Conservation (phyloP, 1,284 basidiomycete species). For the Anthracocystis panici-leucophaei region DNA sequence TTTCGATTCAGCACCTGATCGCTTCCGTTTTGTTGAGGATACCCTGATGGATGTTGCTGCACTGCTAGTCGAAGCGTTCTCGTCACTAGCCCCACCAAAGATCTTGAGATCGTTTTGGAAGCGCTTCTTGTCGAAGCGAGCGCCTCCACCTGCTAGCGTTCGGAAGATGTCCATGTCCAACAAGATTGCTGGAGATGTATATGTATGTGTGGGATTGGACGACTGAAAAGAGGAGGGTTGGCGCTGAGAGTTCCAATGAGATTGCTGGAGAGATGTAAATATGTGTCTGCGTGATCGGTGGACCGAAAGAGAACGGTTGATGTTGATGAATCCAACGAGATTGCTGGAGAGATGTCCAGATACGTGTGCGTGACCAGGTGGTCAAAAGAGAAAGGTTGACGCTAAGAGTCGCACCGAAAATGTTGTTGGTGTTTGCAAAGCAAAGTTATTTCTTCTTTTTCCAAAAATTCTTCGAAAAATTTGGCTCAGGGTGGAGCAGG, state of each 20-base stretch:
- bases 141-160: conserved; percentile 59
- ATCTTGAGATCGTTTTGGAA: conserved; percentile 80
- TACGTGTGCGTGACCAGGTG: no score
- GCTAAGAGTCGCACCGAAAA: not conserved
- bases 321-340: no score
- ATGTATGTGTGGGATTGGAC: no score
- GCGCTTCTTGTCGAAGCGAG: conserved; percentile 79
- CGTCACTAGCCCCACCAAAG: conserved; percentile 73
- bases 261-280: no score
- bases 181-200: no score
- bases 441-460: conserved; percentile 1
- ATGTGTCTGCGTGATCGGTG: no score
- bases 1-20: not conserved
- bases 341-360: no score
- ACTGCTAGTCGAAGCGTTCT: conserved; percentile 5
- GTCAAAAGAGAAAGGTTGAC: no score
- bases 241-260: no score
- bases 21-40: conserved; percentile 17
- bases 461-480: conserved; percentile 43
- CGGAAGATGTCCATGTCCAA: conserved; percentile 68
- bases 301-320: no score
- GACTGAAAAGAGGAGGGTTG: no score
- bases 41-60: not conserved
- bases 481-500: conserved; percentile 31
- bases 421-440: not conserved